Base-by-base conservation (phyloP, 2,329 filamentous ascomycete species). In the Botrytis hyacinthi region DNA sequence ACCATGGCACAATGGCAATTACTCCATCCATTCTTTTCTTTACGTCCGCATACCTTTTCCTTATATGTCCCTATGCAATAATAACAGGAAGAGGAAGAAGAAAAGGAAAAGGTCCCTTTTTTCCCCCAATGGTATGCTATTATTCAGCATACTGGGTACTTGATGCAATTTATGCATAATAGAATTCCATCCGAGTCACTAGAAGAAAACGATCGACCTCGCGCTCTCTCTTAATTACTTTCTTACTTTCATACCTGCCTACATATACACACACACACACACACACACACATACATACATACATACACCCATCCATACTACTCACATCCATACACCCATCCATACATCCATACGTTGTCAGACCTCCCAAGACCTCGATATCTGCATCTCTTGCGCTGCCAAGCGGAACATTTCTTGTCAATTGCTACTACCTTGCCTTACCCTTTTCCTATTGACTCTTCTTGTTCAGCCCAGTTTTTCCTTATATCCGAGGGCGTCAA, bases 321-420 rank as follows among this genome's bases (percentile, higher is more conserved):
- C 42, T 44, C 42, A 20, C 42, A 46, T 54, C 26, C 40, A 65
- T 44, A 3, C 62, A 66, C 51, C 10, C 63, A 37, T 37, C 2
- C 32, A 54, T 40, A 67, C 44, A 37, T 16, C n/a, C 61, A 42
- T 40, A 63, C 29, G 6, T 44, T 63, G 40, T 63, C 22, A 57
- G 29, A n/a, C 46, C 26, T 29, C 26, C 65, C 65, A 68, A 57
- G 65, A 57, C 65, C 35, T 68, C 48, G 42, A 68, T 68, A 68
- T 42, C 48, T 68, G 65, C 65, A 68, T 54, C 48, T 29, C 29
- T 54, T 57, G 26, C 46, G 66, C 32, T 68, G 66, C 66, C 66
- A 68, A 68, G 66, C n/a, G n/a, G 66, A 57, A 57, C 7, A 57
- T 57, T 51, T 42, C 66, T 68, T 57, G n/a, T 68, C 66, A 42